phyloP scores from a whole-genome alignment of 441 rosid genomes.

The Jatropha multifida region DNA sequence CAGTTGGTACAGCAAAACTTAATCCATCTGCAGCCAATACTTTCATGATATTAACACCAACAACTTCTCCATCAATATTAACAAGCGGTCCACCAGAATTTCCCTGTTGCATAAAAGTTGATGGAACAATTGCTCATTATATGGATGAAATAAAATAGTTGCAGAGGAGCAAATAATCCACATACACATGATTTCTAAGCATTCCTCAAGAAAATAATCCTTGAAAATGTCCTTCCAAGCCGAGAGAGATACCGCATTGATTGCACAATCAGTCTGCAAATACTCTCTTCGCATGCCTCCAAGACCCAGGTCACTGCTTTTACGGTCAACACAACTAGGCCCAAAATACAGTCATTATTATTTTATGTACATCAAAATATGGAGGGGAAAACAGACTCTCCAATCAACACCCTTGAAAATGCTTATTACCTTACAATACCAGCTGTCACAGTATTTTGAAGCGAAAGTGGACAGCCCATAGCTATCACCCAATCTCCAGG shows the following conservation, averaged over 20 bases:
- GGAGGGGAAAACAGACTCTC: not conserved
- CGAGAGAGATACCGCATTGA: constrained; percentile 56
- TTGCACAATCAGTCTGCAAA: constrained; percentile 84
- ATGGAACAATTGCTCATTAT: constrained; percentile 6
- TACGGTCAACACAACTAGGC: constrained; percentile 80
- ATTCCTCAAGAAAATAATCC: not conserved
- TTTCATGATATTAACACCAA: constrained; percentile 89
- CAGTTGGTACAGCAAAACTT: constrained; percentile 76
- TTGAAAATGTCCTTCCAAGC: not conserved
- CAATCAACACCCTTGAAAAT: not conserved
- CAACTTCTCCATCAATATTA: constrained; percentile 82
- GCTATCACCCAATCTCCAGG: constrained; percentile 97
- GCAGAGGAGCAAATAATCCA: not conserved
- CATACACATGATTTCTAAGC: not conserved
- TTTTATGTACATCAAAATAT: not conserved
- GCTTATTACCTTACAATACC: constrained; percentile 77
- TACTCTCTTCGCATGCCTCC: constrained; percentile 85
- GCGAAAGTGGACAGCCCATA: constrained; percentile 86
- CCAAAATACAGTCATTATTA: constrained; percentile 10
- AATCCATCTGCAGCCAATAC: constrained; percentile 75
- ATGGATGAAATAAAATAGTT: not conserved
- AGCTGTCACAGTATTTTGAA: constrained; percentile 86
- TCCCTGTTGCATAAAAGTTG: constrained; percentile 45
- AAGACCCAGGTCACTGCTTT: constrained; percentile 94
- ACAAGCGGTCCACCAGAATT: constrained; percentile 95